Percentiles rank a stretch among this genome's conserved stretches.
Conservation (phyloP, 2,329 filamentous ascomycete species). For the Leptosphaerulina australis region DNA sequence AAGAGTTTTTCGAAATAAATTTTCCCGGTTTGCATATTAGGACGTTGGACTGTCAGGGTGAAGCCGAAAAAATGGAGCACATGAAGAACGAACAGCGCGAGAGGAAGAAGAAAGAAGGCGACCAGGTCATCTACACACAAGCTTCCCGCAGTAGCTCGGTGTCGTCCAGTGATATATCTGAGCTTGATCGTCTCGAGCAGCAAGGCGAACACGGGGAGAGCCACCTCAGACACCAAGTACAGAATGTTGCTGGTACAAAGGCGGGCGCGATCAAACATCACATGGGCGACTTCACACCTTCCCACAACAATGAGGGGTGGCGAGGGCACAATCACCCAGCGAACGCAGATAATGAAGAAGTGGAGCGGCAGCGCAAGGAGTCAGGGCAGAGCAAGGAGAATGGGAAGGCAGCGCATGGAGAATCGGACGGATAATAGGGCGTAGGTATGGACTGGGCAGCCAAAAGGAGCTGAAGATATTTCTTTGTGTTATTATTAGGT, state of each 20-base stretch:
- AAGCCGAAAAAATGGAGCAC: slow-evolving; percentile 72
- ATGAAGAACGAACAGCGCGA: slow-evolving; percentile 79
- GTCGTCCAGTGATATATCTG: slow-evolving; percentile 63
- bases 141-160: slow-evolving; percentile 54
- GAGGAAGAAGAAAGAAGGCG: slow-evolving; percentile 69
- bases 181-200: slow-evolving; percentile 54
- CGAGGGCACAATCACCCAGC: slow-evolving; percentile 25
- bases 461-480: background rate
- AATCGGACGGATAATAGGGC: background rate
- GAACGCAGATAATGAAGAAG: slow-evolving; percentile 23
- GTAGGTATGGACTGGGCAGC: background rate
- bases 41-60: slow-evolving; percentile 73
- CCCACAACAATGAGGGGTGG: slow-evolving; percentile 35
- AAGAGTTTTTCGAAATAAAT: slow-evolving; percentile 71
- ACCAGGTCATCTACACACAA: slow-evolving; percentile 61
- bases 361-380: slow-evolving; percentile 12
- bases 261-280: slow-evolving; percentile 34
- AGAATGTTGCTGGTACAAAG: slow-evolving; percentile 31
- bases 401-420: background rate
- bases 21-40: slow-evolving; percentile 78
- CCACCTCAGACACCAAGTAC: slow-evolving; percentile 40
- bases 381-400: slow-evolving; percentile 1
- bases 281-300: slow-evolving; percentile 33
- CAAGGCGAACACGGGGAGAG: slow-evolving; percentile 28
- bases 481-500: background rate